Conservation (phyloP, 352 stramenopile species). For the Phytophthora multivora region DNA sequence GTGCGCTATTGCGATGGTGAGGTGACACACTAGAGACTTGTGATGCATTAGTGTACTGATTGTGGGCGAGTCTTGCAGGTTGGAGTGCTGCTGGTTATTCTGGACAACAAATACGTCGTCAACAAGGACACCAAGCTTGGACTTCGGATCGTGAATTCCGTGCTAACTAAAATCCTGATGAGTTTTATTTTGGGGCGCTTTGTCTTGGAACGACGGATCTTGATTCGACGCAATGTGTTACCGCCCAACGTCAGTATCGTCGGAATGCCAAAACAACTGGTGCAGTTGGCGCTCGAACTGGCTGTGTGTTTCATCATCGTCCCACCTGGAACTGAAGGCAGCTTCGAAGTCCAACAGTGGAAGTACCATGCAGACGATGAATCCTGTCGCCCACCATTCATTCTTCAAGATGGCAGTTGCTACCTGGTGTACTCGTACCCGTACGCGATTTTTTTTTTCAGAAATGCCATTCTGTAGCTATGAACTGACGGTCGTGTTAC, state of each 20-base stretch:
- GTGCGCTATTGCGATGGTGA: slow-evolving; percentile 59
- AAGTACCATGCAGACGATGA: slow-evolving; percentile 56
- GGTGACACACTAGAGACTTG: too few species aligned
- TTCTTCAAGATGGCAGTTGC: slow-evolving; percentile 43
- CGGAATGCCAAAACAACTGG: slow-evolving; percentile 50
- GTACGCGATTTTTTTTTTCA: slow-evolving; percentile 37
- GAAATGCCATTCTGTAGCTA: not conserved
- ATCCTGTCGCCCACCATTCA: slow-evolving; percentile 44
- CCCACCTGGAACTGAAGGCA: slow-evolving; percentile 51
- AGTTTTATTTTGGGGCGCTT: slow-evolving; percentile 62
- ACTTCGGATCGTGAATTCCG: slow-evolving; percentile 48
- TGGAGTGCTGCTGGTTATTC: slow-evolving; percentile 64
- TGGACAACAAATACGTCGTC: slow-evolving; percentile 68
- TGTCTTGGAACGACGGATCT: slow-evolving; percentile 54
- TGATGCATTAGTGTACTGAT: slow-evolving; percentile 2
- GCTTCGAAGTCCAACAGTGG: slow-evolving; percentile 70
- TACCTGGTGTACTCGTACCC: slow-evolving; percentile 74
- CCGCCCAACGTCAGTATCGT: slow-evolving; percentile 58
- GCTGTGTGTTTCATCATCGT: slow-evolving; percentile 56
- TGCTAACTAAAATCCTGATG: slow-evolving; percentile 55
- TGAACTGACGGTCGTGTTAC: slow-evolving; percentile 2
- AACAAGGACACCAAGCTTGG: slow-evolving; percentile 37
- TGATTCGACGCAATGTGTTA: slow-evolving; percentile 65
- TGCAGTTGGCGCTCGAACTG: slow-evolving; percentile 53
- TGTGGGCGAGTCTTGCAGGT: slow-evolving; percentile 21